Percentiles rank a stretch among this genome's conserved stretches.
These are phyloP conservation scores for Eugenia klotzschiana DNA, from an alignment of 441 rosid species.

Conservation along the genomic window DNA sequence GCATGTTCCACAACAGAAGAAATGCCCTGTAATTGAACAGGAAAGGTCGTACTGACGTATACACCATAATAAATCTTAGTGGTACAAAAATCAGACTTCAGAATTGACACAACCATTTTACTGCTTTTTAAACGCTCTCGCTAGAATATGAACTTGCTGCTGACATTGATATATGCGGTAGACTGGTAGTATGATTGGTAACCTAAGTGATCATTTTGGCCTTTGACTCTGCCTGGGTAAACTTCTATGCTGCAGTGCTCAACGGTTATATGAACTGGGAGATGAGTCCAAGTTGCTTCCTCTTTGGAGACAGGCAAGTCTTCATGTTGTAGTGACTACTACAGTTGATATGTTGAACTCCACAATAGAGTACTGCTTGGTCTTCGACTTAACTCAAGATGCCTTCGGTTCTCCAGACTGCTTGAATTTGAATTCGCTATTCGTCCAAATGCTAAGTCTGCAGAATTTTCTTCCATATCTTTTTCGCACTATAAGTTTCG, in stretches of 20 bases:
- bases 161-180: neutral
- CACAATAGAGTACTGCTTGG: neutral
- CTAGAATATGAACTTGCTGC: neutral
- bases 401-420: neutral
- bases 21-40: neutral
- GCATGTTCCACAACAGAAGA: neutral
- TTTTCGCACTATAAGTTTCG: neutral
- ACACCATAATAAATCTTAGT: neutral
- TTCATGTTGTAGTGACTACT: neutral
- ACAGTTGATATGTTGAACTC: neutral
- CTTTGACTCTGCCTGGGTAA: neutral
- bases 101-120: neutral
- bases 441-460: neutral
- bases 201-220: neutral
- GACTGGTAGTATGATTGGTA: neutral
- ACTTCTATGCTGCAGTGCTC: conserved; percentile 40
- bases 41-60: neutral
- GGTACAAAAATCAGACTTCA: neutral
- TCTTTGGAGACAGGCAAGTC: conserved; percentile 93
- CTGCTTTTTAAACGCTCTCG: neutral
- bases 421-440: neutral
- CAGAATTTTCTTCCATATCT: neutral
- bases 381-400: neutral
- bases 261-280: conserved; percentile 75
- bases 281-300: conserved; percentile 91